These are phyloP conservation scores for Nicotiana tabacum DNA, from an alignment of 257 asterid genomes.

Conservation along the genomic window DNA sequence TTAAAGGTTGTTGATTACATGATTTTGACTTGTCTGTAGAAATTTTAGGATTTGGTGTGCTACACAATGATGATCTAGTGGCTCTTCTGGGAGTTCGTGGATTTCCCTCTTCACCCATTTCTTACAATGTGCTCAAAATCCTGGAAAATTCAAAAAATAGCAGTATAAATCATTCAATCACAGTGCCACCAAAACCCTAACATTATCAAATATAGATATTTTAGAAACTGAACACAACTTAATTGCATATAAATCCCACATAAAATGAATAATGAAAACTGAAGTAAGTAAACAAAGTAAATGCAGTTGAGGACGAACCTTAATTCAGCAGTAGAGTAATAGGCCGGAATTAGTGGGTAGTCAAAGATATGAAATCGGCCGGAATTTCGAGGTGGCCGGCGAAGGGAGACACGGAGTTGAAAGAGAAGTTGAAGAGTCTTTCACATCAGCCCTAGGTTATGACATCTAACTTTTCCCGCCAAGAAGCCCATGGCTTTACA, in stretches of 20 bases:
- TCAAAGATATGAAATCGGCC: neutral
- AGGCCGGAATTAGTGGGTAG: neutral
- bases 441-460: neutral
- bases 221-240: neutral
- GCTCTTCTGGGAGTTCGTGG: conserved; percentile 51
- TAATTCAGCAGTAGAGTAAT: neutral
- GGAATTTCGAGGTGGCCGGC: neutral
- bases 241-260: neutral
- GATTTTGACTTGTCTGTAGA: conserved; percentile 29
- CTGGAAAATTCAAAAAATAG: neutral
- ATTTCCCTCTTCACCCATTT: conserved; percentile 48
- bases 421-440: neutral
- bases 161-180: neutral
- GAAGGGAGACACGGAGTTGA: neutral
- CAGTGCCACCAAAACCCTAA: neutral
- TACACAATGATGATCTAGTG: conserved; percentile 46
- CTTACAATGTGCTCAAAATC: conserved; percentile 17
- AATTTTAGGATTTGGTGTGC: conserved; percentile 35
- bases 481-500: neutral
- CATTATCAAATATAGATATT: neutral
- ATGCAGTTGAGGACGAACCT: neutral
- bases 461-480: conserved; percentile 1
- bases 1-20: conserved; percentile 16
- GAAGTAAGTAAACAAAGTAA: neutral
- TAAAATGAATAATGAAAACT: neutral